Percentiles rank a stretch among this genome's conserved stretches.
Evolutionary conservation across 1,284 basidiomycete species (phyloP).

Genomic region (Leccinum huronense): DNA sequence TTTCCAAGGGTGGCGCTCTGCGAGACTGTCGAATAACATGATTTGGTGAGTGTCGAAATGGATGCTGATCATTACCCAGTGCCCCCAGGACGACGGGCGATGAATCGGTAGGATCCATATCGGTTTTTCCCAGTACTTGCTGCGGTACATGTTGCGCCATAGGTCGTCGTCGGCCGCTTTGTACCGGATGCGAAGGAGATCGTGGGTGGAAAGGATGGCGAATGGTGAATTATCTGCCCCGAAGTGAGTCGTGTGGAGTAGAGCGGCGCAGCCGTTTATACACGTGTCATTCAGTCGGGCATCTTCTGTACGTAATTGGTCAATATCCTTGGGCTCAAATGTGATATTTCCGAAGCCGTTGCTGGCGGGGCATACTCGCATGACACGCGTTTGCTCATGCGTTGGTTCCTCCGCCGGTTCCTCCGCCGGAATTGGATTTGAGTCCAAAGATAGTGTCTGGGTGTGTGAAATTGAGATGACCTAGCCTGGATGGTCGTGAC

Average conservation of each 20-base stretch:
- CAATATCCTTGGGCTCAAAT: neutral
- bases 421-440: neutral
- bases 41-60: neutral
- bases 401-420: neutral
- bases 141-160: constrained; percentile 8
- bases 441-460: too few species aligned
- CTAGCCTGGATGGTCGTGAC: too few species aligned
- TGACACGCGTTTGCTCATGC: neutral
- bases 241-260: constrained; percentile 1
- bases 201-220: constrained; percentile 12
- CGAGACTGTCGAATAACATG: constrained; percentile 17
- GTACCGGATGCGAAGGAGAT: constrained; percentile 11
- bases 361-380: neutral
- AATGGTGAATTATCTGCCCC: neutral
- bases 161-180: constrained; percentile 9
- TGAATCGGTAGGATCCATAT: constrained; percentile 21
- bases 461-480: too few species aligned
- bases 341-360: neutral
- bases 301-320: neutral
- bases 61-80: constrained; percentile 16
- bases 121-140: constrained; percentile 13
- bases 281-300: constrained; percentile 15
- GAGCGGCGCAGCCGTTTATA: constrained; percentile 14
- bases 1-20: constrained; percentile 10
- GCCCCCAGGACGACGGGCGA: constrained; percentile 3